These are phyloP conservation scores for Fusarium guadeloupense DNA, from an alignment of 2,329 filamentous ascomycete species.

Conservation along the genomic window DNA sequence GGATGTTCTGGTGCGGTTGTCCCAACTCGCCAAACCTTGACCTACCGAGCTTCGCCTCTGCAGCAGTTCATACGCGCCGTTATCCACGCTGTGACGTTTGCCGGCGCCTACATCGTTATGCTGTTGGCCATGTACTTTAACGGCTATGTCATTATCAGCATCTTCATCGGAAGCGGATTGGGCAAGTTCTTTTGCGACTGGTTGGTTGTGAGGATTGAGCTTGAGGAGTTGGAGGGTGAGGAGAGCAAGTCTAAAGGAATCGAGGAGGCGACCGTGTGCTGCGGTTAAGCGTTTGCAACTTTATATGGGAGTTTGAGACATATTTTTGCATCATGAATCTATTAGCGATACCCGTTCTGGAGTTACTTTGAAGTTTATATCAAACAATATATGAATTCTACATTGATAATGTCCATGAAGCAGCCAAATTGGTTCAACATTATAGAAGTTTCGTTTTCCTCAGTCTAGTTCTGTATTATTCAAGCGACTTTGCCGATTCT, in stretches of 20 bases:
- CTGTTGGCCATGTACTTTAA: slow-evolving; percentile 69
- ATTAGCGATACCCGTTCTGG: slow-evolving; percentile 28
- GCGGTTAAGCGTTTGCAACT: slow-evolving; percentile 44
- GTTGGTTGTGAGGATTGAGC: slow-evolving; percentile 56
- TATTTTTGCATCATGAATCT: slow-evolving; percentile 5
- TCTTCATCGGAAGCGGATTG: slow-evolving; percentile 66
- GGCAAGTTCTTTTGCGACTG: slow-evolving; percentile 66
- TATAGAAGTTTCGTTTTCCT: too few species aligned
- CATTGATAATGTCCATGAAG: too few species aligned
- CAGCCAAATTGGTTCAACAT: too few species aligned
- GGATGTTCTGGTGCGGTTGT: slow-evolving; percentile 37
- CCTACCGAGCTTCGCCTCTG: slow-evolving; percentile 64
- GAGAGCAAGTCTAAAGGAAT: slow-evolving; percentile 46
- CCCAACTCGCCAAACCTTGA: slow-evolving; percentile 39
- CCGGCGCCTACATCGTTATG: slow-evolving; percentile 82
- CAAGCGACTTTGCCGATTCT: too few species aligned
- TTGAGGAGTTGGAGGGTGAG: slow-evolving; percentile 40
- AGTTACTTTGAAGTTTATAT: not conserved
- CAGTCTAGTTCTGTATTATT: too few species aligned
- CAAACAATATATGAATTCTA: too few species aligned
- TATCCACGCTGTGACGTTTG: slow-evolving; percentile 76
- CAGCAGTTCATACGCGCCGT: slow-evolving; percentile 73
- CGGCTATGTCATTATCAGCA: slow-evolving; percentile 81
- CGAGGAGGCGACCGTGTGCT: slow-evolving; percentile 60
- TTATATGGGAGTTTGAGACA: not conserved